Evolutionary conservation across 805 yeast species (phyloP), one percentile per base, ranked within the genome.

Genomic region (Cyberlindnera japonica): DNA sequence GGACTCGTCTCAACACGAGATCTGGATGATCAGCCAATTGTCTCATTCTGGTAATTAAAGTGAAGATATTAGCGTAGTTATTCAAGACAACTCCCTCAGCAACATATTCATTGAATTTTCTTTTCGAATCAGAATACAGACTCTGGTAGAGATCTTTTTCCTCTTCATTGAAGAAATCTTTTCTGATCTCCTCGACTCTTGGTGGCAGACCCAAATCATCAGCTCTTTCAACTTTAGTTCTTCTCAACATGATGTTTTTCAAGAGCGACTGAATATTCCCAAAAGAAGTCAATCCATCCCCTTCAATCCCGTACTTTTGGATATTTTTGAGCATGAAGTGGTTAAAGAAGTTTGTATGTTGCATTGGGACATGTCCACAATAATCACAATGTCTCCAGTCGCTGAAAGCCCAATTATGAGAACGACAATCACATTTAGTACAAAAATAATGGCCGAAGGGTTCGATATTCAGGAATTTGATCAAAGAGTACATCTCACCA

Each of bases 1-100:
- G 75, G 22, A 81, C 72, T 38, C 90, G 71, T 50, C 89, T 80
- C 57, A 93, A 68, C 1, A 93, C 97, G 47, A 93, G 68, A 64
- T 93, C 99, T 0, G 99, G 99, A 62, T 93, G 99, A 61, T 93
- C 99, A 0, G 99, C 98, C 53, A 93, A 69, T 63, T 93, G 99
- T 54, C 99, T 77, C 99, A 93, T 95, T 54, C 99, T 71, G 0
- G 99, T 93, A 55, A 93, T 90, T 41, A 93, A 72, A 0, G 98
- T 90, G 66, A 93, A 93, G 55, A 93, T 93, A 56, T 93, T 93
- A 33, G 99, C 99, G 65, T 93, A 93, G 61, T 93, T 93, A 64
- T 93, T 93, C 43, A 93, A 69, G 18, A 93, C 97, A 29, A 93
- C 96, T 63, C 99, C 99, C 57, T 87, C 91, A 17, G 95, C 93